Conservation (phyloP, 2,329 filamentous ascomycete genomes). For the Ambrosiella cleistominuta region DNA sequence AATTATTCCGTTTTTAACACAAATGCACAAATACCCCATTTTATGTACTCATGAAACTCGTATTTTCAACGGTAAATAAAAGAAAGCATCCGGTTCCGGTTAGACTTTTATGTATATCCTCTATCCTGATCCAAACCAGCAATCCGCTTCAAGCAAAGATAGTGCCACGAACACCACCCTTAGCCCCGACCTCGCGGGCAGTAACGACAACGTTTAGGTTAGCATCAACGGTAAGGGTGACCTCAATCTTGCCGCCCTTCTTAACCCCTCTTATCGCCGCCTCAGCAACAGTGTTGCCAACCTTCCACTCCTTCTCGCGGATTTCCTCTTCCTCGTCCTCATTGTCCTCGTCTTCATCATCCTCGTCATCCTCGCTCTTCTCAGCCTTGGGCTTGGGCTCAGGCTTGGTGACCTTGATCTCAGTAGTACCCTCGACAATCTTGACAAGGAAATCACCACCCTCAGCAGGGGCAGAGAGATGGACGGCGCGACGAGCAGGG, state of each 20-base stretch:
- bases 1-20: neutral
- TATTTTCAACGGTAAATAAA: conserved; percentile 7
- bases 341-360: conserved; percentile 25
- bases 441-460: conserved; percentile 80
- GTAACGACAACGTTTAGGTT: conserved; percentile 69
- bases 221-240: conserved; percentile 71
- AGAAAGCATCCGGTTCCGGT: conserved; percentile 6
- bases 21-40: neutral
- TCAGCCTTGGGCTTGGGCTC: conserved; percentile 65
- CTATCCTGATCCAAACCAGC: conserved; percentile 10
- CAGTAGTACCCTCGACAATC: conserved; percentile 70
- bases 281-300: conserved; percentile 67
- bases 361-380: conserved; percentile 38
- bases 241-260: conserved; percentile 80
- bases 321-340: conserved; percentile 69
- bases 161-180: conserved; percentile 61
- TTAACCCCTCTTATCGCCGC: conserved; percentile 67
- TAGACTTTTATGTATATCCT: conserved; percentile 13
- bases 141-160: conserved; percentile 18
- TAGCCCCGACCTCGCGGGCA: conserved; percentile 69
- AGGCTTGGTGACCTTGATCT: conserved; percentile 86
- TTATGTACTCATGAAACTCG: neutral
- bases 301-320: conserved; percentile 84
- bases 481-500: conserved; percentile 69
- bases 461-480: conserved; percentile 56